Conservation (phyloP, 805 yeast species). For the Huiozyma sinensis region DNA sequence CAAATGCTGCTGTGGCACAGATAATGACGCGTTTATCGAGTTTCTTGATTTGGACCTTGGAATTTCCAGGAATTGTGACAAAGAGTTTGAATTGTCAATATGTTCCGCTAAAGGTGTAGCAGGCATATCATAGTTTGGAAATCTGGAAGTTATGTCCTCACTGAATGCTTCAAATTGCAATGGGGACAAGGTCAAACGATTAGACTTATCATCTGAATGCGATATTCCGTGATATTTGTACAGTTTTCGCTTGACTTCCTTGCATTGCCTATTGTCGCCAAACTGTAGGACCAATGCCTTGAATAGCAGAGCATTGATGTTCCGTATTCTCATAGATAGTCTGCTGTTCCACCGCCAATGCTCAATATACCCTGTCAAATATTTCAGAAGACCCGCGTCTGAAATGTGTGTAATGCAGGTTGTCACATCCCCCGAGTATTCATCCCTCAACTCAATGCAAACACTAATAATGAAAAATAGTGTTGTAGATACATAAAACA, state of each 20-base stretch:
- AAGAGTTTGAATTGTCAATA: constrained; percentile 40
- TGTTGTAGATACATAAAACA: constrained; percentile 21
- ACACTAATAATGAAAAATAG: constrained; percentile 15
- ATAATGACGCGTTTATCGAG: constrained; percentile 21
- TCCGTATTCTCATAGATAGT: constrained; percentile 40
- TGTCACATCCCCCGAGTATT: constrained; percentile 1
- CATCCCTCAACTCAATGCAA: constrained; percentile 10
- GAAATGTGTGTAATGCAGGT: constrained; percentile 9
- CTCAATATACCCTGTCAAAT: constrained; percentile 43
- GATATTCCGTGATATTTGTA: constrained; percentile 30
- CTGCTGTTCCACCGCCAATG: constrained; percentile 53
- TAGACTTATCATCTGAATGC: constrained; percentile 15
- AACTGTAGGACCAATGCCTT: constrained; percentile 47
- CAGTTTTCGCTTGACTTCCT: constrained; percentile 38
- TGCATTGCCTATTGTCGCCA: constrained; percentile 41
- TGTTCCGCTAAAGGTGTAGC: constrained; percentile 36
- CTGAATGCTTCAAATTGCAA: constrained; percentile 75
- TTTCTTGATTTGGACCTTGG: constrained; percentile 38
- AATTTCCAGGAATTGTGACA: constrained; percentile 48
- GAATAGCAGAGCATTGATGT: constrained; percentile 42
- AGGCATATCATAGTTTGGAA: constrained; percentile 57
- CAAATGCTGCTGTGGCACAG: constrained; percentile 30
- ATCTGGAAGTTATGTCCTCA: constrained; percentile 62
- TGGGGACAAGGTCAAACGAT: constrained; percentile 52
- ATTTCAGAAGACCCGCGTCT: constrained; percentile 31